These are phyloP conservation scores for Rhinocladiella similis DNA, from an alignment of 2,329 filamentous ascomycete genomes.

Conservation along the genomic window DNA sequence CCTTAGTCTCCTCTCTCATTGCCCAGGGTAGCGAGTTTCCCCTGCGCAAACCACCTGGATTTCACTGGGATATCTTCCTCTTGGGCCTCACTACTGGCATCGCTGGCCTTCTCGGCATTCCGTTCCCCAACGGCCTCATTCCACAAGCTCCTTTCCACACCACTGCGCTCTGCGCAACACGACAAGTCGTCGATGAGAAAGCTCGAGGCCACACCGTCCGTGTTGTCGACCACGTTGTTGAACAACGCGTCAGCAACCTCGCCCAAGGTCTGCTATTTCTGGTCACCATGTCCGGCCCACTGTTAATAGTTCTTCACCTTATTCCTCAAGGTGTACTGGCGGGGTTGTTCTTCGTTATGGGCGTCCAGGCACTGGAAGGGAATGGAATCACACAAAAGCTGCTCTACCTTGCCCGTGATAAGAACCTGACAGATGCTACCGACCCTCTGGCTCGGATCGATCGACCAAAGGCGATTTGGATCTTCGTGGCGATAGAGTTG, in stretches of 20 bases:
- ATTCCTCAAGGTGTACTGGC: constrained; percentile 79
- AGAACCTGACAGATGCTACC: constrained; percentile 56
- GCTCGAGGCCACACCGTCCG: constrained; percentile 60
- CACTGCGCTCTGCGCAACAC: constrained; percentile 71
- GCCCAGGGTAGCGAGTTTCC: constrained; percentile 82
- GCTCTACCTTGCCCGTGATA: constrained; percentile 68
- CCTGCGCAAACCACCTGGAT: constrained; percentile 75
- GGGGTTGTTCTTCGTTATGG: constrained; percentile 84
- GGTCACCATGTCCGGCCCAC: constrained; percentile 74
- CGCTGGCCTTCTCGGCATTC: constrained; percentile 73
- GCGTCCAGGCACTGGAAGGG: constrained; percentile 70
- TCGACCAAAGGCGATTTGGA: constrained; percentile 68
- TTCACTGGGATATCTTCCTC: constrained; percentile 83
- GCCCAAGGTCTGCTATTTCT: constrained; percentile 75
- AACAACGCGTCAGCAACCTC: constrained; percentile 77
- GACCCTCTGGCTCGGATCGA: constrained; percentile 63
- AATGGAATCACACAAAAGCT: constrained; percentile 79
- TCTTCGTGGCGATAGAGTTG: constrained; percentile 68
- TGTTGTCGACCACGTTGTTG: constrained; percentile 61
- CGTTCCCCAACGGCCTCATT: constrained; percentile 80
- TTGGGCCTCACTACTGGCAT: constrained; percentile 76
- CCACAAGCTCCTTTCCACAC: constrained; percentile 84
- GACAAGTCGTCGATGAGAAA: constrained; percentile 51
- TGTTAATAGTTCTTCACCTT: constrained; percentile 71
- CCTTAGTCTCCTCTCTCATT: constrained; percentile 73